phyloP scores from a whole-genome alignment of 2,329 filamentous ascomycete species.

The Fusarium sp. region DNA sequence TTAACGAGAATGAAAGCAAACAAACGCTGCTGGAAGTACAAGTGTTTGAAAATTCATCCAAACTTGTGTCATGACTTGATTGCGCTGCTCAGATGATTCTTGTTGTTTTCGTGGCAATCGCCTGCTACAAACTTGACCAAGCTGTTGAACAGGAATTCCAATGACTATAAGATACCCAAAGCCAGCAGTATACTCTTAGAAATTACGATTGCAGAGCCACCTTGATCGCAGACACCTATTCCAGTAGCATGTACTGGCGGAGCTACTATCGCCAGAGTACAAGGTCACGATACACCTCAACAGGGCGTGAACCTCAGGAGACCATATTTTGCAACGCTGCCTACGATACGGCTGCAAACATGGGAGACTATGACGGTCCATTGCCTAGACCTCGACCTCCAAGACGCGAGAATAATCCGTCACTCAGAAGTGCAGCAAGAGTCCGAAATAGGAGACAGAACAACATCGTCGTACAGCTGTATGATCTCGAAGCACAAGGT shows the following conservation, averaged over 20 bases:
- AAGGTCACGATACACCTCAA: background rate
- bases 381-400: background rate
- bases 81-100: background rate
- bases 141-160: background rate
- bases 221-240: background rate
- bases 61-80: background rate
- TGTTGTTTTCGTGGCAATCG: background rate
- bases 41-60: background rate
- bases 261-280: background rate
- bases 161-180: slow-evolving; percentile 15
- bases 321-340: background rate
- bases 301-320: background rate
- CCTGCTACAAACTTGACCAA: slow-evolving; percentile 6
- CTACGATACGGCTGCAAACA: background rate
- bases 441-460: slow-evolving; percentile 11
- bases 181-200: background rate
- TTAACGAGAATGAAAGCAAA: no score
- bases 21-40: background rate
- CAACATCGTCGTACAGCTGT: slow-evolving; percentile 22
- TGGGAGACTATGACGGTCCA: background rate
- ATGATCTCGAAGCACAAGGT: slow-evolving; percentile 6
- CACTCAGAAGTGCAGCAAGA: background rate
- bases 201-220: background rate
- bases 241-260: slow-evolving; percentile 2
- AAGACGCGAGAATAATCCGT: background rate